phyloP scores from a whole-genome alignment of 495 filamentous ascomycete species.

The Friedmanniomyces simplex region DNA sequence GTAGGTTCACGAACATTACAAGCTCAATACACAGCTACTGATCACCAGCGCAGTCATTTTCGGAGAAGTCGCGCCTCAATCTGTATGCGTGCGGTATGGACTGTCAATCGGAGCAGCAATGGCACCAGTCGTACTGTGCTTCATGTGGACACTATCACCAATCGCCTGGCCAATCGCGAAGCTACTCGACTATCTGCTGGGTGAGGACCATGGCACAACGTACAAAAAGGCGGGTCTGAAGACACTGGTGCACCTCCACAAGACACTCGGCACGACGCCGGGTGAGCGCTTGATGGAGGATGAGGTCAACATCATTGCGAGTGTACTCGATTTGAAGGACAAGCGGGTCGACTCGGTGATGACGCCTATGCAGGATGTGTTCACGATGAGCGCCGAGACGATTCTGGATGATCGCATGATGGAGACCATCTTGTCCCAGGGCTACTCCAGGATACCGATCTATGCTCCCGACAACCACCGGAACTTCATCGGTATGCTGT shows the following conservation, averaged over 20 bases:
- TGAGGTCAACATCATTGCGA: conserved; percentile 96
- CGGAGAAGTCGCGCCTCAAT: conserved; percentile 91
- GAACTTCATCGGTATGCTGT: conserved; percentile 93
- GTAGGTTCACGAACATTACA: conserved; percentile 39
- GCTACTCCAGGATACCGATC: conserved; percentile 92
- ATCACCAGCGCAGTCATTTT: conserved; percentile 67
- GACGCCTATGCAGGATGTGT: conserved; percentile 97
- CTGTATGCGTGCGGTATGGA: conserved; percentile 91
- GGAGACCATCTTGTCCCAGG: conserved; percentile 81
- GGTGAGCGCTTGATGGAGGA: conserved; percentile 90
- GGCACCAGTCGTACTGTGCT: conserved; percentile 71
- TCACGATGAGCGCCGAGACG: conserved; percentile 85
- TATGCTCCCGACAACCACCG: conserved; percentile 68
- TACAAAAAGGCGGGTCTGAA: conserved; percentile 94
- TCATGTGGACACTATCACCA: conserved; percentile 87
- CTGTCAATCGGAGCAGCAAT: conserved; percentile 93
- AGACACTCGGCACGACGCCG: conserved; percentile 67
- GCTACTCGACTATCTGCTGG: conserved; percentile 75
- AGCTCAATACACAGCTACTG: background rate
- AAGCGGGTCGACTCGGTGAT: conserved; percentile 91
- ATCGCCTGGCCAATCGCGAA: conserved; percentile 86
- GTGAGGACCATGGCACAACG: conserved; percentile 84
- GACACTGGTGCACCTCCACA: conserved; percentile 85
- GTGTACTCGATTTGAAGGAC: conserved; percentile 90
- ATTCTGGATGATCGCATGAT: conserved; percentile 86